Percentiles rank a stretch among this genome's conserved stretches.
These are phyloP conservation scores for Coniochaeta sp. DNA, from an alignment of 2,329 filamentous ascomycete genomes.

Conservation along the genomic window DNA sequence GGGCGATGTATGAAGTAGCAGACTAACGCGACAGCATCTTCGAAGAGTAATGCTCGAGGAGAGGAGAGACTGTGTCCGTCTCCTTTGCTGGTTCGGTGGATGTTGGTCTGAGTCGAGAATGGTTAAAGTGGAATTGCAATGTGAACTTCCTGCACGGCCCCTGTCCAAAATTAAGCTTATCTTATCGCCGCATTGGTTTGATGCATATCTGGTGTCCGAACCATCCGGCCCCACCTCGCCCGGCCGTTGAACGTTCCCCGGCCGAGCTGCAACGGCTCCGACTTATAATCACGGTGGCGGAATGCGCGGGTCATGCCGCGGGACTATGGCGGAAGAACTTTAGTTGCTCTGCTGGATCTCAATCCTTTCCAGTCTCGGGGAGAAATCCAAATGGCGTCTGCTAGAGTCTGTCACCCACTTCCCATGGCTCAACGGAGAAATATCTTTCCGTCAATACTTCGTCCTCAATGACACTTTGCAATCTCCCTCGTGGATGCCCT, in stretches of 20 bases:
- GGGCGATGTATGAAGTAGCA: not conserved
- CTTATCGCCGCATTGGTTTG: not conserved
- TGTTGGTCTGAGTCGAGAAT: not conserved
- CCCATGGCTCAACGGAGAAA: not conserved
- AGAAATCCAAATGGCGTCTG: not conserved
- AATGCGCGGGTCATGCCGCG: not conserved
- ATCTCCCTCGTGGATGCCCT: not conserved
- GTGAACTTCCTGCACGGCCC: no score
- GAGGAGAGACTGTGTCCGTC: not conserved
- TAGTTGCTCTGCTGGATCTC: not conserved
- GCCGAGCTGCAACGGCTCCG: not conserved
- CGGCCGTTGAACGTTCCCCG: not conserved
- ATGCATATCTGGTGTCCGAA: not conserved
- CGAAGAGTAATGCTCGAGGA: not conserved
- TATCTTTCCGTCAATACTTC: conserved; percentile 2
- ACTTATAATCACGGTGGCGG: not conserved
- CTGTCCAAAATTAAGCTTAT: not conserved
- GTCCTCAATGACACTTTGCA: not conserved
- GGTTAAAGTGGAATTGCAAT: not conserved
- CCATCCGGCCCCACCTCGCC: not conserved
- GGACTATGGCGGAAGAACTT: not conserved
- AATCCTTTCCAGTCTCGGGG: not conserved
- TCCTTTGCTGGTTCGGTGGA: not conserved
- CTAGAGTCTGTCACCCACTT: not conserved
- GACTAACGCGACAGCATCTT: not conserved